Percentiles rank a stretch among this genome's conserved stretches.
phyloP scores from a whole-genome alignment of 495 filamentous ascomycete genomes.

The Trichoderma asperelloides region DNA sequence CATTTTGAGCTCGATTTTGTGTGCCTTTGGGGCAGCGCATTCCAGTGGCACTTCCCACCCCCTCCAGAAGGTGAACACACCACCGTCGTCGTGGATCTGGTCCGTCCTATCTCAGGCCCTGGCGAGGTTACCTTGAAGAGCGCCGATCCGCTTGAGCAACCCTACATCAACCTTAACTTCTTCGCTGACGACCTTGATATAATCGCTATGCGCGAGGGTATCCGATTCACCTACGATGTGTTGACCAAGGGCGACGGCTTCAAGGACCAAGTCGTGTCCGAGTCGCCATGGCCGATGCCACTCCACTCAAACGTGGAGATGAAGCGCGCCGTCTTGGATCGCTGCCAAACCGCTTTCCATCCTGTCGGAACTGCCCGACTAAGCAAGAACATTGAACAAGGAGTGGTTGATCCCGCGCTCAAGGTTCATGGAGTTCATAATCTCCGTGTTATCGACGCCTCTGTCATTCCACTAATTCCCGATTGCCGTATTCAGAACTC shows the following conservation, averaged over 20 bases:
- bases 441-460: conserved; percentile 43
- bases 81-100: conserved; percentile 52
- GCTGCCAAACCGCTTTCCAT: conserved; percentile 49
- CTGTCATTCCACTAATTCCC: conserved; percentile 38
- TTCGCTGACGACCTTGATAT: conserved; percentile 47
- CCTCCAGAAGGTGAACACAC: conserved; percentile 40
- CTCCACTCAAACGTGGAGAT: conserved; percentile 45
- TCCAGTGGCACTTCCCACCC: conserved; percentile 54
- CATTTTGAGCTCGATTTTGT: conserved; percentile 62
- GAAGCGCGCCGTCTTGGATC: conserved; percentile 48
- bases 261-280: conserved; percentile 44
- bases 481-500: conserved; percentile 39
- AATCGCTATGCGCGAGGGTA: conserved; percentile 47
- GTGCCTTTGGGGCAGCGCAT: conserved; percentile 49
- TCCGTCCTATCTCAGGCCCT: conserved; percentile 44
- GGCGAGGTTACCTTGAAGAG: conserved; percentile 46
- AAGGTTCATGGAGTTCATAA: conserved; percentile 45
- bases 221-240: conserved; percentile 48
- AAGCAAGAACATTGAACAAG: conserved; percentile 41
- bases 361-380: conserved; percentile 49
- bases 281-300: conserved; percentile 54
- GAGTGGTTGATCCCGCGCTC: conserved; percentile 45
- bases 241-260: conserved; percentile 45
- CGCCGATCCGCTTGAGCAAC: conserved; percentile 40
- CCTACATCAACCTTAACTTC: conserved; percentile 54